Evolutionary conservation across 768 basidiomycete genomes (phyloP), one percentile per base, ranked within the genome.

Genomic region (Suillus weaverae): DNA sequence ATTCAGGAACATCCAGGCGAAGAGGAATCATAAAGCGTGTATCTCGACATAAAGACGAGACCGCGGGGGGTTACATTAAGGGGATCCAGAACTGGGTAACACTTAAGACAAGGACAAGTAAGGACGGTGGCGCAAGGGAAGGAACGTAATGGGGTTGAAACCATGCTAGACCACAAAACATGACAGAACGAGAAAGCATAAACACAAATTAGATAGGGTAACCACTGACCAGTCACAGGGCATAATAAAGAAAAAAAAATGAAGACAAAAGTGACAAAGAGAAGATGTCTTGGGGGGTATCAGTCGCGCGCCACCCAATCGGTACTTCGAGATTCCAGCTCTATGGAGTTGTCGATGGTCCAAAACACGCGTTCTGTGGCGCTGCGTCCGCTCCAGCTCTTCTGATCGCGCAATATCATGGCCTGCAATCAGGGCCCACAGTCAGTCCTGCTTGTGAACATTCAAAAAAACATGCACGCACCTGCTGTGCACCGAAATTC

Each of bases 401-500:
- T 95, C 75, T 99, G 97, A 72, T 96, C 93, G 32, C 97, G 86
- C 14, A 99, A 81, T 63, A 99, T 94, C 89, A 97, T 96, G 20
- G 97, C 97, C 92, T 97, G 68, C 44, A 22, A 59, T 26, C 53
- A 65, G 54, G 55, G 64, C 62, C 30, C 69, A 22, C 60, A 51
- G 30, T 59, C 55, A 66, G 44, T 20, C n/a, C 4, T 10, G 11
- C 16, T n/a, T 14, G 22, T 36, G 4, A 44, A 54, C 4, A 14
- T 18, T 20, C 33, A 33, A 35, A 30, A 62, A 35, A 1, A 53
- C 20, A 54, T 20, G 33, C 11, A 77, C 81, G 63, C 67, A 94
- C 94, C 88, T 97, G 97, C 75, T 99, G 97, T 63, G 97, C 96
- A 62, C 94, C 95, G 76, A 95, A 95, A 77, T 97, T 97, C 63